Evolutionary conservation across 257 asterid species (phyloP), one percentile per base, ranked within the genome.

Genomic region (Nicotiana noctiflora): DNA sequence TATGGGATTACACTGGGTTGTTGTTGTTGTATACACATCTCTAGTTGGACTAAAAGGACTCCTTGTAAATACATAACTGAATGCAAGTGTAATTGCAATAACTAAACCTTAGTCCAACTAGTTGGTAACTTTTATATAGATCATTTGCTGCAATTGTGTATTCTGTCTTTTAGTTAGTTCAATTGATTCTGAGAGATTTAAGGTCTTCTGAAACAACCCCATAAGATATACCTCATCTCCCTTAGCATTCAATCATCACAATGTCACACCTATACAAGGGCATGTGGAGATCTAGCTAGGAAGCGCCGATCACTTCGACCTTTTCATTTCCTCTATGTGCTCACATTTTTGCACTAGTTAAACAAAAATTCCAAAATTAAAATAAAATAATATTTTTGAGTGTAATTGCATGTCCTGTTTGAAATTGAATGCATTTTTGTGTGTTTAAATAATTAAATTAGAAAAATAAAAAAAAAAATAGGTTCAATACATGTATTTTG

Each of bases 131-230:
- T 70, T 44, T 44, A 70, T 44, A 44, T 4, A 70, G 77, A 70
- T 70, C 77, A 70, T 70, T 70, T 44, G 59, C 77, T 70, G 59
- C 57, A 40, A 70, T 70, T 70, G n/a, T 40, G n/a, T 19, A 37
- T 40, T 70, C 21, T 19, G 57, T 44, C 34, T 44, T n/a, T 56
- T 70, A 12, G 34, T 68, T 44, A 23, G 77, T 40, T 14, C 32
- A 23, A 70, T 25, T 12, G 34, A 40, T 70, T 68, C 56, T 40
- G 57, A 70, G 34, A 70, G 77, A 19, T 40, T 6, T 5, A 40
- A 40, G 56, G 19, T 68, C 21, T 32, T 19, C 32, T n/a, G 55
- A 67, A 67, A 67, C 46, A 31, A 65, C 53, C 40, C 37, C 29
- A 4, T 37, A 19, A 70, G 21, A 70, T 44, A 70, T 44, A 46